Percentiles rank a stretch among this genome's conserved stretches.
These are phyloP conservation scores for Pseudocercospora musae DNA, from an alignment of 2,329 filamentous ascomycete genomes.

Conservation along the genomic window DNA sequence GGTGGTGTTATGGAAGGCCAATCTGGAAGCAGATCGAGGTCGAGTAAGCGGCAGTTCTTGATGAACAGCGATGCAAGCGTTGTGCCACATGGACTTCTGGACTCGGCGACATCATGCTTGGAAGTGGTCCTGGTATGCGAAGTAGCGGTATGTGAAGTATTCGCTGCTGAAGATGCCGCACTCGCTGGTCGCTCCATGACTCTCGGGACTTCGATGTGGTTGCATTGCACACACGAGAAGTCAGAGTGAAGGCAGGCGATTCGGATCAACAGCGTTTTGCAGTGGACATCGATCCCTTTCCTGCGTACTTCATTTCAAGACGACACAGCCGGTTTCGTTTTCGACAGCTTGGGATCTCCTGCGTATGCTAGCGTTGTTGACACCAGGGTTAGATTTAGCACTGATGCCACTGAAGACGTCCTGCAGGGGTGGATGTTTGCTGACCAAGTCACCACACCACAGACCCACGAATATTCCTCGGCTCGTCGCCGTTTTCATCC, in stretches of 20 bases:
- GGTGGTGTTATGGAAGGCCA: slow-evolving; percentile 73
- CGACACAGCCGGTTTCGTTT: background rate
- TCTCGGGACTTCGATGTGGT: background rate
- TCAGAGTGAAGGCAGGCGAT: background rate
- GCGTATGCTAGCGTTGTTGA: background rate
- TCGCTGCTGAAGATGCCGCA: slow-evolving; percentile 1
- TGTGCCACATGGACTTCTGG: slow-evolving; percentile 4
- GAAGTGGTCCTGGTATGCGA: slow-evolving; percentile 21
- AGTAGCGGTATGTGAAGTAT: slow-evolving; percentile 2
- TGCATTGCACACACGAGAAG: background rate
- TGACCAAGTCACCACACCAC: too few species aligned
- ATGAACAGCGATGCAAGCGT: slow-evolving; percentile 64
- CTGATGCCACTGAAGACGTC: background rate
- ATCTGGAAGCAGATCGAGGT: slow-evolving; percentile 71
- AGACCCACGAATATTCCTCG: too few species aligned
- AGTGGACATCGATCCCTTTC: background rate
- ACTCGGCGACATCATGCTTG: slow-evolving; percentile 6
- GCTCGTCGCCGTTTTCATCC: too few species aligned
- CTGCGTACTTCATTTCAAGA: background rate
- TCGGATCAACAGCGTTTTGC: background rate
- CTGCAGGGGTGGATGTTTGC: background rate
- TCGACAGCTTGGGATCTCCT: slow-evolving; percentile 3
- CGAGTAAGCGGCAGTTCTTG: slow-evolving; percentile 77
- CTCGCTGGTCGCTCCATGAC: slow-evolving; percentile 15
- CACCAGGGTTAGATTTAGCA: background rate